Evolutionary conservation across 192 early-diverging fungal species (phyloP).

Genomic region (Pilaira anomala): DNA sequence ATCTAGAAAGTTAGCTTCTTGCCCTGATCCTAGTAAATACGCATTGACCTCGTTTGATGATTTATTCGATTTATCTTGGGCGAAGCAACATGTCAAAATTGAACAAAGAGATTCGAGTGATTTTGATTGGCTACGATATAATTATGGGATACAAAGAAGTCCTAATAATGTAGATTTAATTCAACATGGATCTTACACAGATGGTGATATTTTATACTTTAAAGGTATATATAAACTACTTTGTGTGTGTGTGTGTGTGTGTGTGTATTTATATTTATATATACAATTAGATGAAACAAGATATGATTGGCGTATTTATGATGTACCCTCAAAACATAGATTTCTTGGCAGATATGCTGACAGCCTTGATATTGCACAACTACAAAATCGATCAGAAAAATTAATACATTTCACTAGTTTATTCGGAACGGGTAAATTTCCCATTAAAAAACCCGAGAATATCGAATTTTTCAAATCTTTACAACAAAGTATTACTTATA

Average conservation of each 20-base stretch:
- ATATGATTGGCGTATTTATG: conserved; percentile 39
- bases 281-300: conserved; percentile 29
- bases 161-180: neutral
- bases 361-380: conserved; percentile 23
- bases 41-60: conserved; percentile 31
- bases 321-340: conserved; percentile 10
- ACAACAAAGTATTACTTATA: conserved; percentile 31
- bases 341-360: conserved; percentile 30
- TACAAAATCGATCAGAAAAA: conserved; percentile 20
- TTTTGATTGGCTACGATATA: conserved; percentile 26
- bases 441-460: conserved; percentile 28
- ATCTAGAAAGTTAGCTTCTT: conserved; percentile 3
- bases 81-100: conserved; percentile 31
- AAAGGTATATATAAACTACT: conserved; percentile 13
- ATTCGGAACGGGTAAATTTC: conserved; percentile 36
- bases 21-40: conserved; percentile 25
- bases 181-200: conserved; percentile 20
- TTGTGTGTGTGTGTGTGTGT: too few relatives aligned
- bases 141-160: conserved; percentile 21
- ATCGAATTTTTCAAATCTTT: conserved; percentile 32
- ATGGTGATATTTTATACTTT: conserved; percentile 37
- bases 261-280: neutral
- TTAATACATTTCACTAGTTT: conserved; percentile 34
- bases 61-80: conserved; percentile 36
- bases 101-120: conserved; percentile 21